These are phyloP conservation scores for Mycena vitilis DNA, from an alignment of 768 basidiomycete genomes.

Conservation along the genomic window DNA sequence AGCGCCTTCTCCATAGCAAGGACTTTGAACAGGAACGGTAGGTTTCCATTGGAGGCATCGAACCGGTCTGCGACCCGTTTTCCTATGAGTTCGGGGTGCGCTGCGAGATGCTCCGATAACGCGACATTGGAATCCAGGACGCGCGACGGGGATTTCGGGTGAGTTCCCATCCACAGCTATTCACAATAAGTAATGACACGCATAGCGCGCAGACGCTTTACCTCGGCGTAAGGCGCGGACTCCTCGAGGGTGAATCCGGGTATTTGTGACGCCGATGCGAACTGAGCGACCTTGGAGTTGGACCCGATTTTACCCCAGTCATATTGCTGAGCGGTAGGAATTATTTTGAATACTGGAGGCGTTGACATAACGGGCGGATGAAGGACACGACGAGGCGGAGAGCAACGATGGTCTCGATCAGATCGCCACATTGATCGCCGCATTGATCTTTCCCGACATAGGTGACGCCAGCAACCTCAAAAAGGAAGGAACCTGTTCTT, in stretches of 20 bases:
- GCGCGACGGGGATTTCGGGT: conserved; percentile 71
- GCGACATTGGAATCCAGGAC: conserved; percentile 50
- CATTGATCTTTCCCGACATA: conserved; percentile 18
- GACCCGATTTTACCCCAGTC: conserved; percentile 94
- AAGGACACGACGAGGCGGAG: too few relatives aligned
- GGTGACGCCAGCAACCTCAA: conserved; percentile 3
- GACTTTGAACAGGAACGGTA: conserved; percentile 94
- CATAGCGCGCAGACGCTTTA: conserved; percentile 43
- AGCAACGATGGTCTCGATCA: too few relatives aligned
- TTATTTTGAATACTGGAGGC: conserved; percentile 77
- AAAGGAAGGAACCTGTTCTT: conserved; percentile 15
- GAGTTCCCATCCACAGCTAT: conserved; percentile 99
- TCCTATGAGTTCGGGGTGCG: conserved; percentile 79
- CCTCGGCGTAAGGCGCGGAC: conserved; percentile 91
- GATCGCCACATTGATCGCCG: too few relatives aligned
- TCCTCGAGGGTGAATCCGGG: conserved; percentile 78
- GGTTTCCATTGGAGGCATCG: conserved; percentile 67
- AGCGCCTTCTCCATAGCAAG: conserved; percentile 90
- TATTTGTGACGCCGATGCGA: conserved; percentile 70
- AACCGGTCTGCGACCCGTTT: conserved; percentile 64
- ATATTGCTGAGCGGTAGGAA: conserved; percentile 88
- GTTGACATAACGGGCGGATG: conserved; percentile 27
- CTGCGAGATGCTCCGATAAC: conserved; percentile 71
- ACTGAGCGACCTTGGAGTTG: conserved; percentile 90
- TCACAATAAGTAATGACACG: conserved; percentile 21